Evolutionary conservation across 164 flowering plant genomes (phyloP), one percentile per base, ranked within the genome.

Genomic region (Amborella trichopoda): DNA sequence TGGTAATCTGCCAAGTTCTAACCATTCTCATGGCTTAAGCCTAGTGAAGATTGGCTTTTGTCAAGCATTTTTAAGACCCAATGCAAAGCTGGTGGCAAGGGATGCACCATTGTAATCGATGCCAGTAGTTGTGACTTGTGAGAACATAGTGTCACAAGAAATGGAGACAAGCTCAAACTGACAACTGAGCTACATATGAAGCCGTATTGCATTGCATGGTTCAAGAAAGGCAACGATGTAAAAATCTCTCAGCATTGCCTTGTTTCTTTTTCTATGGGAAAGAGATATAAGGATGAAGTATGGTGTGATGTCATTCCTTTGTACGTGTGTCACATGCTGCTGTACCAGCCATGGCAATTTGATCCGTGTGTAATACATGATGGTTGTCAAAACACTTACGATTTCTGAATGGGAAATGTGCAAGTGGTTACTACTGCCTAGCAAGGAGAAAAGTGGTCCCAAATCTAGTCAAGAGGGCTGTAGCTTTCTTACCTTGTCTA

Each of bases 241-340:
- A 32, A 32, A n/a, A 2, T 1, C 13, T 10, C 36, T n/a, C 36
- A 32, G 36, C 14, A 19, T 2, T 40, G 10, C 47, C 47, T 43
- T 21, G 47, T 43, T 22, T 43, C 47, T 16, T 24, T 43, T 22
- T 43, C 47, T 12, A 43, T 12, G 22, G 47, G 27, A 12, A 43
- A 43, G 21, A 9, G 17, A 16, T 43, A 43, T 13, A 24, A 43
- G 17, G 25, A 43, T 43, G 47, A 43, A 43, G 27, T 43, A 18
- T 22, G 10, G 24, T 43, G 47, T 23, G 47, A 43, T 43, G 47
- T 39, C 20, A 16, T 43, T 22, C 13, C 24, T 24, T 22, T 22
- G 11, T 26, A 43, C 16, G 21, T 18, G 24, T 43, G 47, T 13
- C 25, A 22, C 24, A 22, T 43, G 2, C 21, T 43, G 6, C 24